Percentiles rank a stretch among this genome's conserved stretches.
Evolutionary conservation across 1,284 basidiomycete species (phyloP).

Genomic region (Ustilago bromivora): DNA sequence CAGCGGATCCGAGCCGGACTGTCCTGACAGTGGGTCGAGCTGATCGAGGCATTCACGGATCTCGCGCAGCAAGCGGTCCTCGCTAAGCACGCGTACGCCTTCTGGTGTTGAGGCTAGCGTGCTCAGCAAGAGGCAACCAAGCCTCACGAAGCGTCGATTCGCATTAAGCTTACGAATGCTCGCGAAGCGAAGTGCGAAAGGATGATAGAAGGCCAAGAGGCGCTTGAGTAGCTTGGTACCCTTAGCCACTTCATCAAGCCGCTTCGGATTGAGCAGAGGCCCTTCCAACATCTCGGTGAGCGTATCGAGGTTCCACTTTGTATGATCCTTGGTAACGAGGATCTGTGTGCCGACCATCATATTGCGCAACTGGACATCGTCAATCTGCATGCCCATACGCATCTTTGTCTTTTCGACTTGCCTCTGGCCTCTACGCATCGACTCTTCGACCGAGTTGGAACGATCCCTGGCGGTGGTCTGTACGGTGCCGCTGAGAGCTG

Average conservation of each 20-base stretch:
- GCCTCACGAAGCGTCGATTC: slow-evolving; percentile 66
- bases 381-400: slow-evolving; percentile 82
- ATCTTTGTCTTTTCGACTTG: slow-evolving; percentile 91
- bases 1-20: slow-evolving; percentile 74
- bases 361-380: slow-evolving; percentile 66
- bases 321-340: slow-evolving; percentile 86
- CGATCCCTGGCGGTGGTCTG: slow-evolving; percentile 71
- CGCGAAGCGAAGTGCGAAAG: slow-evolving; percentile 86
- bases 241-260: slow-evolving; percentile 95
- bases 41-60: slow-evolving; percentile 89
- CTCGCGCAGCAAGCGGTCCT: slow-evolving; percentile 88
- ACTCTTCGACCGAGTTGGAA: slow-evolving; percentile 87
- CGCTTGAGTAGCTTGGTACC: slow-evolving; percentile 87
- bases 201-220: slow-evolving; percentile 91
- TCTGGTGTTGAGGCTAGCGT: slow-evolving; percentile 86
- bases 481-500: slow-evolving; percentile 28
- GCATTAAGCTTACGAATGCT: slow-evolving; percentile 77
- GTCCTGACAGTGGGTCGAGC: slow-evolving; percentile 80
- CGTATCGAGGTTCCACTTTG: slow-evolving; percentile 91
- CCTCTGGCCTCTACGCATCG: slow-evolving; percentile 75
- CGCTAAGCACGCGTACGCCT: slow-evolving; percentile 83
- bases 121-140: slow-evolving; percentile 78
- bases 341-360: slow-evolving; percentile 74
- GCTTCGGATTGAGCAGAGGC: slow-evolving; percentile 86
- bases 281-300: slow-evolving; percentile 92